Evolutionary conservation across 768 basidiomycete genomes (phyloP), one percentile per base, ranked within the genome.

Genomic region (Auriscalpium microsporum): DNA sequence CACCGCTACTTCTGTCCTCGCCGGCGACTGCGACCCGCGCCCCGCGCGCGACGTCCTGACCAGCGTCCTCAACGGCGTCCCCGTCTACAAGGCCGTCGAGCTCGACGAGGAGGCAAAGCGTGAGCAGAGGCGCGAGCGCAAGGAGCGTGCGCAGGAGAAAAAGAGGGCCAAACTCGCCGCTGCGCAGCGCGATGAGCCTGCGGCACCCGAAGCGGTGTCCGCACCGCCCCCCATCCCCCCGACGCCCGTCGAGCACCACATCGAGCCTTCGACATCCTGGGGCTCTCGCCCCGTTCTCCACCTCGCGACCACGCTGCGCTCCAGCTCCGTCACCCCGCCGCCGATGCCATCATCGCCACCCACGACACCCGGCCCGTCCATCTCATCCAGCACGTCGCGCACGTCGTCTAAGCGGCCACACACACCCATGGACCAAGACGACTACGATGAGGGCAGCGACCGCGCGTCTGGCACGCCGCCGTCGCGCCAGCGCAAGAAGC

Each of bases 331-430:
- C 51, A 87, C 87, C 11, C 86, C 87, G 49, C 61, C 61, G 50
- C 84, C 87, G 2, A 85, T 85, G 54, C 74, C 76, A 13, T 82
- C 79, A 3, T 85, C 86, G 7, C 85, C 86, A 7, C 79, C 77
- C 40, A 82, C 86, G 19, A 90, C 87, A 0, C 88, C 89, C 2
- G 86, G 82, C 6, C 86, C 86, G 5, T 89, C 86, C 46, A 75
- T 78, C 58, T 87, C 88, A 14, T 85, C 84, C 4, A 76, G 77
- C 58, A 86, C 85, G 3, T 89, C 89, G 0, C 79, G 80, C 50
- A 86, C 84, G 14, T 90, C 89, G 11, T 89, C 88, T 49, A 90
- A 90, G 72, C 77, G 87, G 53, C 89, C 85, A 23, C 80, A 72
- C 56, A 90, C 89, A 0, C 89, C 89, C 9, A 78, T 79, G 53